Base-by-base conservation (phyloP, 176 grass and related monocot genomes). In the Aegilops longissima region DNA sequence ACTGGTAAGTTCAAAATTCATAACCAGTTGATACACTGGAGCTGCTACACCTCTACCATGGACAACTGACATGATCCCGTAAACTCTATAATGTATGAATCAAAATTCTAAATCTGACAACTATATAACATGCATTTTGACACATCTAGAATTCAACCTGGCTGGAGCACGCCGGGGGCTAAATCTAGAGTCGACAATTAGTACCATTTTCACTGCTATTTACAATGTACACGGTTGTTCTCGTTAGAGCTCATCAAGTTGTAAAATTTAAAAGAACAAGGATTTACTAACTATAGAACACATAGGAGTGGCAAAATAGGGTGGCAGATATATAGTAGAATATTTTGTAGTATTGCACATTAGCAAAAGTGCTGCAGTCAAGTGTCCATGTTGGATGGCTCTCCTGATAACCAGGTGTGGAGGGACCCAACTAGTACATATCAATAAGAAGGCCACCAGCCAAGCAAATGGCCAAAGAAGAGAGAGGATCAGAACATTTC, bases 151-250 rank as follows among this genome's bases (percentile, higher is more conserved):
- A 24, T 82, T 88, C 39, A 56, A 61, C 82, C 52, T 58, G 70
- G 78, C 64, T 71, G 52, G 39, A 24, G 51, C 78, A 91, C 42
- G 59, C 82, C 65, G 85, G 78, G 78, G 29, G 30, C 82, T 85
- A 91, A 91, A 85, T 78, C 12, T 31, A 82, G 90, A 72, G 86
- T 82, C 85, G 86, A 92, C 78, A 82, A 88, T 35, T 8, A 23
- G 63, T 44, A 31, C 24, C 30, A 51, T 52, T 40, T 63, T 65
- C 49, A 27, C 42, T 73, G 45, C 11, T 61, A 10, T 84, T 84
- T 80, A 83, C 10, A 80, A 38, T 62, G 39, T n/a, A 61, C 14
- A 76, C 36, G 29, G 35, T 87, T 84, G 76, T 81, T 75, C 61
- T 29, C 39, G 16, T 75, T 68, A 38, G 23, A 38, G 47, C 24